Percentiles rank a stretch among this genome's conserved stretches.
These are phyloP conservation scores for Colletotrichum agaves DNA, from an alignment of 2,329 filamentous ascomycete genomes.

Conservation along the genomic window DNA sequence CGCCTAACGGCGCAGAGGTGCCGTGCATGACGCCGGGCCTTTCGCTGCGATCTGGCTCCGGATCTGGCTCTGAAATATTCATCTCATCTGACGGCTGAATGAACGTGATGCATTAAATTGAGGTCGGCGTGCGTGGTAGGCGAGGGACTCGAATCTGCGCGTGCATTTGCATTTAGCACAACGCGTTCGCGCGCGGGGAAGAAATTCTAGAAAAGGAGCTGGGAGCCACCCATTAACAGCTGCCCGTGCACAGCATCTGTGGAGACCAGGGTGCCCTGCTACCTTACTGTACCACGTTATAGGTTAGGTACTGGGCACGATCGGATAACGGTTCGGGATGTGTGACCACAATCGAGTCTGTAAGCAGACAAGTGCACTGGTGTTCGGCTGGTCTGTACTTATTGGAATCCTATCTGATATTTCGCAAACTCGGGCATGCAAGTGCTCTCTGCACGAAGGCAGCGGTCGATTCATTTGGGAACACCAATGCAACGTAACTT, in stretches of 20 bases:
- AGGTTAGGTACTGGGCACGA: constrained; percentile 9
- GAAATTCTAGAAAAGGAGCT: not conserved
- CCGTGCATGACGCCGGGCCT: constrained; percentile 19
- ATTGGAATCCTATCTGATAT: too few species aligned
- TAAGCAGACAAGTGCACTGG: too few species aligned
- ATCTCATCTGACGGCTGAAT: not conserved
- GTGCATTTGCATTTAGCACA: not conserved
- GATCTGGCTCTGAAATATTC: constrained; percentile 19
- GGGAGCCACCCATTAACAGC: not conserved
- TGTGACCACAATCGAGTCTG: not conserved
- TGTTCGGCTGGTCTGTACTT: too few species aligned
- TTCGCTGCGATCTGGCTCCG: constrained; percentile 10
- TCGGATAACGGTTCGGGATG: constrained; percentile 3
- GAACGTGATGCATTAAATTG: not conserved
- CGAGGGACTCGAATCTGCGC: not conserved
- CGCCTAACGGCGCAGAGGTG: constrained; percentile 13
- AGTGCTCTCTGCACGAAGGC: too few species aligned
- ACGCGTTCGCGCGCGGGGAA: constrained; percentile 9
- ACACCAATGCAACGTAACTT: too few species aligned
- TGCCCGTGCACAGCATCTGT: not conserved
- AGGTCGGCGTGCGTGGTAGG: not conserved
- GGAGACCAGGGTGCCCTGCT: constrained; percentile 14
- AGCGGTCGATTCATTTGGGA: too few species aligned
- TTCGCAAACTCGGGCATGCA: too few species aligned
- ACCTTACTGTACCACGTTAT: too few species aligned